These are phyloP conservation scores for Leccinum olivaceopallidum DNA, from an alignment of 768 basidiomycete species.

Conservation along the genomic window DNA sequence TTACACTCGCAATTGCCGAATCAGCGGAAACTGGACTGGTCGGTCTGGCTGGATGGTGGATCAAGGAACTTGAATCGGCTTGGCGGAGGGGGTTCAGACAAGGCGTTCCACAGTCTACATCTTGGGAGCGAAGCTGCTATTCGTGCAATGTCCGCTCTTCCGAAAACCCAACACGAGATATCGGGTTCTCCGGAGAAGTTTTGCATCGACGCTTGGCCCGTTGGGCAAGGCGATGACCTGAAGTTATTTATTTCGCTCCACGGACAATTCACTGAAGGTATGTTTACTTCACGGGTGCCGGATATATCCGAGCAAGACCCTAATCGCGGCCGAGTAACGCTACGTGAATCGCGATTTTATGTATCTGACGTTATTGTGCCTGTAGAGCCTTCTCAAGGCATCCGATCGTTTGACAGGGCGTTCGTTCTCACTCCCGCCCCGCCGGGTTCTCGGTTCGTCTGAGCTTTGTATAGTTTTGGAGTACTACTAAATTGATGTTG, in stretches of 20 bases:
- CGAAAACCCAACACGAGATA: slow-evolving; percentile 82
- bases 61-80: slow-evolving; percentile 81
- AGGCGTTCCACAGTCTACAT: slow-evolving; percentile 66
- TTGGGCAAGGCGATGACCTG: slow-evolving; percentile 55
- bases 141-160: slow-evolving; percentile 61
- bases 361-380: slow-evolving; percentile 20
- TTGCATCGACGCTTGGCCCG: slow-evolving; percentile 82
- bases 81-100: slow-evolving; percentile 57
- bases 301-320: slow-evolving; percentile 12
- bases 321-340: slow-evolving; percentile 4
- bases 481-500: slow-evolving; percentile 10
- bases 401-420: slow-evolving; percentile 91
- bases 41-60: slow-evolving; percentile 58
- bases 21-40: slow-evolving; percentile 83
- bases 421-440: slow-evolving; percentile 84
- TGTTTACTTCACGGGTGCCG: slow-evolving; percentile 30
- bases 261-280: slow-evolving; percentile 91
- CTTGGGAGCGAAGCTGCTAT: slow-evolving; percentile 67
- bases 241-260: slow-evolving; percentile 75
- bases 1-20: slow-evolving; percentile 73
- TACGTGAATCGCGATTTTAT: slow-evolving; percentile 16
- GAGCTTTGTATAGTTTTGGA: neutral
- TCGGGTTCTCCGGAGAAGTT: slow-evolving; percentile 78
- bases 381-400: slow-evolving; percentile 68
- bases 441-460: slow-evolving; percentile 78